Percentiles rank a stretch among this genome's conserved stretches.
These are phyloP conservation scores for Rosellinia necatrix DNA, from an alignment of 2,329 filamentous ascomycete species.

Conservation along the genomic window DNA sequence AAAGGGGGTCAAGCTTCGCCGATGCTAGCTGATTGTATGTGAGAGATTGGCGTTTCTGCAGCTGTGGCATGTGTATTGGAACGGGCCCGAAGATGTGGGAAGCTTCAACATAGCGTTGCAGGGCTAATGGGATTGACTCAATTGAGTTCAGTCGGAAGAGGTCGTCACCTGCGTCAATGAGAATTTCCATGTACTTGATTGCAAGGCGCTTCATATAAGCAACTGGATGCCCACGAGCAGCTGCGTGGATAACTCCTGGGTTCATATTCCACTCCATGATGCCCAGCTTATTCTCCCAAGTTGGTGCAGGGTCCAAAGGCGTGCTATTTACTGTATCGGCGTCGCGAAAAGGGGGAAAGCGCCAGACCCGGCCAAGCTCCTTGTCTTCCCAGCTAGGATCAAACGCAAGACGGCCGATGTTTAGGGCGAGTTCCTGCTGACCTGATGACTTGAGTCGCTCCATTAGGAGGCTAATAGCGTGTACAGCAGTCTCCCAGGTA, in stretches of 20 bases:
- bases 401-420: not conserved
- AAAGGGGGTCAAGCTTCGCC: no score
- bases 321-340: no score
- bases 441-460: not conserved
- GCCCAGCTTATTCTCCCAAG: no score
- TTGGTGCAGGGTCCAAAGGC: no score
- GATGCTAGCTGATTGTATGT: no score
- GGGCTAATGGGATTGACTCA: not conserved
- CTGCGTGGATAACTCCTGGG: not conserved
- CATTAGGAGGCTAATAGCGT: not conserved
- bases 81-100: conserved; percentile 2
- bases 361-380: not conserved
- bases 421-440: not conserved
- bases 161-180: not conserved
- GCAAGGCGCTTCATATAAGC: conserved; percentile 5
- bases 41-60: no score
- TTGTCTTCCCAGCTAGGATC: not conserved
- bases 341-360: not conserved
- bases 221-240: not conserved
- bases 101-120: not conserved
- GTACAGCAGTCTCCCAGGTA: not conserved
- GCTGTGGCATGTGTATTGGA: not conserved
- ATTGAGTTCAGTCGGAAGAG: not conserved
- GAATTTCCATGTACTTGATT: conserved; percentile 1
- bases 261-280: not conserved